Conservation (phyloP, 2,329 filamentous ascomycete genomes). For the Colletotrichum sublineola region DNA sequence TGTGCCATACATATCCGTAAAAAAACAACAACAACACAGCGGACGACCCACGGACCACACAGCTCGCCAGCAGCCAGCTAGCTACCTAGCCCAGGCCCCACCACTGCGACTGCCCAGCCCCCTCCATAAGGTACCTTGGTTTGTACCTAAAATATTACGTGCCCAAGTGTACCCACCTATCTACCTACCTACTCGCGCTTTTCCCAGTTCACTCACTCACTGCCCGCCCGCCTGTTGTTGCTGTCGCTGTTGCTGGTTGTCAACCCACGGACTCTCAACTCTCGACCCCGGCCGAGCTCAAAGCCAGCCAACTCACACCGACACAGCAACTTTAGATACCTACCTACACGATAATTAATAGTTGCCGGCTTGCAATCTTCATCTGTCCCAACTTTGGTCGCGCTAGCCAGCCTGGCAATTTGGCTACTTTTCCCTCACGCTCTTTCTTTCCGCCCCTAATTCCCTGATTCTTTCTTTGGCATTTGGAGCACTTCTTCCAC, state of each 20-base stretch:
- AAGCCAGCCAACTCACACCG: constrained; percentile 42
- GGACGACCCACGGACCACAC: constrained; percentile 27
- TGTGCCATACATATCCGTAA: constrained; percentile 8
- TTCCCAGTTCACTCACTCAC: background rate
- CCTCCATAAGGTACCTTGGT: constrained; percentile 1
- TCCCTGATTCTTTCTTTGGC: constrained; percentile 14
- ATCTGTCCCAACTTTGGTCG: constrained; percentile 23
- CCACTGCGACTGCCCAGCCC: constrained; percentile 4
- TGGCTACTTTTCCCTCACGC: constrained; percentile 35
- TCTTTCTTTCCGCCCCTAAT: constrained; percentile 31
- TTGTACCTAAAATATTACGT: background rate
- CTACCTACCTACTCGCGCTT: constrained; percentile 1
- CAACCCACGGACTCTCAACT: constrained; percentile 26
- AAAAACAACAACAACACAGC: constrained; percentile 28
- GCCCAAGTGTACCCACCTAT: background rate
- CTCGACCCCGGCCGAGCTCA: constrained; percentile 35
- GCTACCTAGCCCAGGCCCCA: background rate
- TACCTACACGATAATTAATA: constrained; percentile 15
- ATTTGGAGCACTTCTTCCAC: background rate
- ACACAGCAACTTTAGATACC: constrained; percentile 17
- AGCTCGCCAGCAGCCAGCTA: constrained; percentile 2
- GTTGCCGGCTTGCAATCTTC: constrained; percentile 31
- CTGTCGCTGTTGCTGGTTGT: background rate
- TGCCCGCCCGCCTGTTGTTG: background rate
- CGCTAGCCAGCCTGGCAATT: constrained; percentile 39